Evolutionary conservation across 345 rosid species (phyloP).

Genomic region (Eutrema japonicum): DNA sequence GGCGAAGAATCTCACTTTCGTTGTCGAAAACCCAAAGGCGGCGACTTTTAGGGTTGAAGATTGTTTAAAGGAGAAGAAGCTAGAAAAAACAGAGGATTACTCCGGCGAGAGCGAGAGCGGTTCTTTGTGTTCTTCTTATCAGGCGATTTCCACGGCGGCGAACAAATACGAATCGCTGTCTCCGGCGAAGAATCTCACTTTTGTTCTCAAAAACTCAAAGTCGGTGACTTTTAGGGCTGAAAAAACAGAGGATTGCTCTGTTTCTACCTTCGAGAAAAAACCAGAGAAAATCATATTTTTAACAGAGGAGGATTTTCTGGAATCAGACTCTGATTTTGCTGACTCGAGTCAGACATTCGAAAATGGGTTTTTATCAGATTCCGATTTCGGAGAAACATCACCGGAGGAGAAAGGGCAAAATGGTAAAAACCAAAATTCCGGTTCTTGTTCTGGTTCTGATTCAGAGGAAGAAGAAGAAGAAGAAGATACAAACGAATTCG

Average conservation of each 20-base stretch:
- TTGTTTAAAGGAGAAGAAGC: constrained; percentile 6
- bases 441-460: constrained; percentile 36
- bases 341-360: constrained; percentile 58
- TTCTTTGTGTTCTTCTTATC: constrained; percentile 16
- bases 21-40: constrained; percentile 52
- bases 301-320: constrained; percentile 52
- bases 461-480: constrained; percentile 42
- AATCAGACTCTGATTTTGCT: constrained; percentile 56
- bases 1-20: constrained; percentile 48
- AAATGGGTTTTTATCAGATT: constrained; percentile 63
- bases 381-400: constrained; percentile 50
- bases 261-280: background rate
- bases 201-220: constrained; percentile 50
- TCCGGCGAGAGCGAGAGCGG: background rate
- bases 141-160: constrained; percentile 34
- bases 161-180: constrained; percentile 49
- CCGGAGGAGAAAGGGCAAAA: constrained; percentile 40
- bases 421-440: constrained; percentile 35
- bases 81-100: constrained; percentile 1
- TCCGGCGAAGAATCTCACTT: constrained; percentile 48
- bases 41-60: constrained; percentile 51
- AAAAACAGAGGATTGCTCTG: constrained; percentile 27
- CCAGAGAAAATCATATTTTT: constrained; percentile 44
- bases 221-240: constrained; percentile 43
- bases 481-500: constrained; percentile 58